Evolutionary conservation across 345 rosid genomes (phyloP).

Genomic region (Erucastrum elatum): DNA sequence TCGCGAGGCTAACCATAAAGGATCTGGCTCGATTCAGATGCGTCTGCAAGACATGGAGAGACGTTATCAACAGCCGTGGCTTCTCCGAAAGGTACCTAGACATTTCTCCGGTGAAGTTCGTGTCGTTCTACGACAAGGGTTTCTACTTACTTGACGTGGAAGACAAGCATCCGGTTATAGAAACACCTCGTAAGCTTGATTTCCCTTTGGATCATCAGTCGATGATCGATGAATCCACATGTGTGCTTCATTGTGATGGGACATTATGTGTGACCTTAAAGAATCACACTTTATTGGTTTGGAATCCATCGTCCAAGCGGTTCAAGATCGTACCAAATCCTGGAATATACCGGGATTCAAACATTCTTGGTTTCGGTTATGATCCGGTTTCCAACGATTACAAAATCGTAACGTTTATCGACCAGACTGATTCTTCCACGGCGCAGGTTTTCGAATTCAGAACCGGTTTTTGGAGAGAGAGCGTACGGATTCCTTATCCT

Average conservation of each 20-base stretch:
- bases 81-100: constrained; percentile 7
- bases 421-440: constrained; percentile 16
- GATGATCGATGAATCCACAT: constrained; percentile 28
- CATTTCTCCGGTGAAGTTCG: constrained; percentile 9
- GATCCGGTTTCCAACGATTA: constrained; percentile 23
- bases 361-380: constrained; percentile 35
- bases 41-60: constrained; percentile 37
- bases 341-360: constrained; percentile 17
- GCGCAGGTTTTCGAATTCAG: constrained; percentile 21
- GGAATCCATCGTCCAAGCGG: constrained; percentile 31
- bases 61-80: constrained; percentile 13
- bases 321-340: constrained; percentile 35
- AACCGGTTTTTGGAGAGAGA: constrained; percentile 30
- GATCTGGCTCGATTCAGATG: constrained; percentile 33
- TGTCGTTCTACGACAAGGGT: constrained; percentile 19
- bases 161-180: neutral
- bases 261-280: constrained; percentile 36
- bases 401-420: constrained; percentile 33
- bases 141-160: constrained; percentile 37
- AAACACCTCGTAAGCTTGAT: constrained; percentile 1
- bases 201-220: constrained; percentile 21
- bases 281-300: constrained; percentile 26
- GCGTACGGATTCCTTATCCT: constrained; percentile 22
- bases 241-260: constrained; percentile 36
- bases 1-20: constrained; percentile 25